These are phyloP conservation scores for Odonthalia washingtoniensis DNA, from an alignment of 31 red algal genomes.

Conservation along the genomic window DNA sequence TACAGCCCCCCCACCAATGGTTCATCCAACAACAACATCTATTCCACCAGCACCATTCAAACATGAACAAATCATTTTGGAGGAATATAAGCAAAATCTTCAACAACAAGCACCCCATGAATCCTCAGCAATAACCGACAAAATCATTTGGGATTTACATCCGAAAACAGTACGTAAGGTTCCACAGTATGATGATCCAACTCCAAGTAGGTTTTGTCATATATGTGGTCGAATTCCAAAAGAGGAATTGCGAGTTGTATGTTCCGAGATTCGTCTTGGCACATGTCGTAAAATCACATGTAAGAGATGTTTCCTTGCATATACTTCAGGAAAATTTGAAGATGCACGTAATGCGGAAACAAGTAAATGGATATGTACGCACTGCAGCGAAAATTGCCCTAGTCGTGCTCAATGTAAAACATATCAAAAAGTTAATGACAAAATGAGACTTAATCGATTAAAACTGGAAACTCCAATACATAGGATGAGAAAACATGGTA, in stretches of 20 bases:
- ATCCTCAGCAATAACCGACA: slow-evolving; percentile 36
- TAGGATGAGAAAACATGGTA: no score
- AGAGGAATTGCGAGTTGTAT: slow-evolving; percentile 60
- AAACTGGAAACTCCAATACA: no score
- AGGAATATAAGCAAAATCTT: no score
- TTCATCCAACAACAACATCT: no score
- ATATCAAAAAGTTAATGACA: slow-evolving; percentile 69
- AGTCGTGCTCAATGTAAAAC: slow-evolving; percentile 75
- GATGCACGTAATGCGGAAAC: slow-evolving; percentile 13
- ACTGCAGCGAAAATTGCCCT: slow-evolving; percentile 71
- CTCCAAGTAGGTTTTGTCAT: slow-evolving; percentile 70
- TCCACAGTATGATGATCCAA: slow-evolving; percentile 36
- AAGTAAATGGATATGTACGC: slow-evolving; percentile 67
- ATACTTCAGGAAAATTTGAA: slow-evolving; percentile 61
- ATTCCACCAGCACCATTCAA: no score
- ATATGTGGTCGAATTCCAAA: slow-evolving; percentile 74
- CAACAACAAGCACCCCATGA: no score
- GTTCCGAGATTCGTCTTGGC: slow-evolving; percentile 48
- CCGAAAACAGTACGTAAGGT: slow-evolving; percentile 38
- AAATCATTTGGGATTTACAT: slow-evolving; percentile 1
- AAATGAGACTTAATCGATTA: slow-evolving; percentile 26
- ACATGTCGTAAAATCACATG: slow-evolving; percentile 73
- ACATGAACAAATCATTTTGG: no score
- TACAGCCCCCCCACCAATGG: no score
- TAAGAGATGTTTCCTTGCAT: slow-evolving; percentile 71